Evolutionary conservation across 768 basidiomycete genomes (phyloP), one percentile per base, ranked within the genome.

Genomic region (Termitomyces sp.): DNA sequence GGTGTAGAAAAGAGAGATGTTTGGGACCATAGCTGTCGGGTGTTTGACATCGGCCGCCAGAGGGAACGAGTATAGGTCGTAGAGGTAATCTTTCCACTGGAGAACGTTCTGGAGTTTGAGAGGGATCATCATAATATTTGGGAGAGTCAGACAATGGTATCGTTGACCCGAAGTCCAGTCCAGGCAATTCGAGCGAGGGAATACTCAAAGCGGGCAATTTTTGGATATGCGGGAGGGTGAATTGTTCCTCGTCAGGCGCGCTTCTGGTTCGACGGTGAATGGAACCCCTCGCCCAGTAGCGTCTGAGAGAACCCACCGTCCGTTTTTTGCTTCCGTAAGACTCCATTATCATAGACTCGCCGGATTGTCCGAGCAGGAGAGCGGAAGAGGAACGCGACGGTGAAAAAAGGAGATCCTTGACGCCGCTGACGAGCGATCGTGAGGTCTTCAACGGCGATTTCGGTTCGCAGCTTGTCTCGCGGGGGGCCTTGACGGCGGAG

Each of bases 371-470:
- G 5, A 69, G 61, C 34, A 69, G 61, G 46, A 71, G 64, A 5
- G 81, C 74, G 16, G 81, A 77, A 14, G 65, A 57, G 5, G 81
- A 69, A 1, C 78, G 80, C 51, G 81, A 73, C 27, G 74, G 70
- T 63, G 89, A 87, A 53, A 58, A 58, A 16, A 58, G 52, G n/a
- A 89, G 73, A 20, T 76, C 82, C 62, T 77, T 80, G 56, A 88
- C 81, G 62, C 83, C 86, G 61, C 79, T 82, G 47, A 84, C 80
- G 69, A 89, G 76, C 14, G 83, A 85, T 27, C 79, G 69, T 60
- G 65, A 49, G 64, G 68, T 57, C 70, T 75, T 53, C 64, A 65
- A 56, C 46, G 73, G 37, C 53, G 65, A 36, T 59, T 61, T 50
- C 55, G 63, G 55, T 52, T 64, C 53, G 18, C 8, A 46, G 18